A percentile compares a stretch with the other conserved stretches of the same genome.
phyloP scores from a whole-genome alignment of 2,329 filamentous ascomycete genomes.

The Alternaria sp. region DNA sequence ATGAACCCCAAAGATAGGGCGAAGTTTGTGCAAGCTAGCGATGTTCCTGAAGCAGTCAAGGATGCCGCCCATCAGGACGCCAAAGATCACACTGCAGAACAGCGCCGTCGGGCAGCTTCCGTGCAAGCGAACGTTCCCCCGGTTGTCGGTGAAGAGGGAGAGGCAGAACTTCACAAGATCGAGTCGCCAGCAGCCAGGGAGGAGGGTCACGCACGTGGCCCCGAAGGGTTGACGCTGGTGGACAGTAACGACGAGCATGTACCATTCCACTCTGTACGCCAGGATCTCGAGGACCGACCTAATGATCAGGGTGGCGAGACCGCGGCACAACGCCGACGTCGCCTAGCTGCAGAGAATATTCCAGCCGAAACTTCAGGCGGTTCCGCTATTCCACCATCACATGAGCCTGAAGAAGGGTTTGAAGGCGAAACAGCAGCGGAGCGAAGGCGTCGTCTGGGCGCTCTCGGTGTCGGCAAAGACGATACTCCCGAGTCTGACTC shows the following conservation, averaged over 20 bases:
- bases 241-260: slow-evolving; percentile 55
- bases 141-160: slow-evolving; percentile 41
- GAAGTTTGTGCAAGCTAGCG: slow-evolving; percentile 55
- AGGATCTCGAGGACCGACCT: slow-evolving; percentile 40
- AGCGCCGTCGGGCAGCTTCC: slow-evolving; percentile 34
- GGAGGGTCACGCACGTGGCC: slow-evolving; percentile 36
- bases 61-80: slow-evolving; percentile 53
- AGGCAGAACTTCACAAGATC: slow-evolving; percentile 42
- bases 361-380: slow-evolving; percentile 20
- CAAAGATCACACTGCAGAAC: slow-evolving; percentile 41
- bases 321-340: slow-evolving; percentile 53
- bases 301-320: slow-evolving; percentile 38
- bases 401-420: slow-evolving; percentile 27
- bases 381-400: slow-evolving; percentile 11
- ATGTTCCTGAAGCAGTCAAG: slow-evolving; percentile 57
- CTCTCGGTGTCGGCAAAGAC: slow-evolving; percentile 63
- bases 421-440: slow-evolving; percentile 75
- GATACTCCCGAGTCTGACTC: slow-evolving; percentile 38
- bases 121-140: slow-evolving; percentile 35
- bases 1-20: slow-evolving; percentile 71
- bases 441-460: slow-evolving; percentile 73
- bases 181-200: slow-evolving; percentile 33
- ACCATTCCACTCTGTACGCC: slow-evolving; percentile 55
- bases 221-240: slow-evolving; percentile 52
- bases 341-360: slow-evolving; percentile 34